Base-by-base conservation (phyloP, 345 rosid species). In the Eucalyptus albens region DNA sequence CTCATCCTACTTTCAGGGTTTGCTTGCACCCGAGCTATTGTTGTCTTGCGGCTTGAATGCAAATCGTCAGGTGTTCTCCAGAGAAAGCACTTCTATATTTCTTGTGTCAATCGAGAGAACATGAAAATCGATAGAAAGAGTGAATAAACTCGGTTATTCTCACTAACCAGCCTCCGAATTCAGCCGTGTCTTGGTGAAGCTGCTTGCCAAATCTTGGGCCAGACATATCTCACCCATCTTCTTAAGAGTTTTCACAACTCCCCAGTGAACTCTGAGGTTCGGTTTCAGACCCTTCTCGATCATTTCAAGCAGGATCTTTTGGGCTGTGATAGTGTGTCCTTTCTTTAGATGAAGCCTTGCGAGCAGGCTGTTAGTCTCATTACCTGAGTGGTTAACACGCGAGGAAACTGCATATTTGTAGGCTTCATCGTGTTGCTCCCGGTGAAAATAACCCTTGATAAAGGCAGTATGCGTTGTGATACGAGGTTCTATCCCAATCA, bases 261-360 rank as follows among this genome's bases (percentile, higher is more conserved):
- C 90, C 91, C 27, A 77, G 87, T 93, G 92, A 80, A 93, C 91
- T 3, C 87, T 31, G 87, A 86, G 81, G 44, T 91, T 50, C n/a
- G 96, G 96, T 89, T 91, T 91, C 33, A 95, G 90, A 86, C 95
- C 96, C 89, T 90, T 94, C 27, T 89, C 86, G 11, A 94, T 94
- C 96, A 95, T 93, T 89, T 93, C 93, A 37, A 87, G 92, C 50
- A 94, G 94, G 90, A 95, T 86, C 89, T 86, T 89, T 51, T 90
- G 90, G 27, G 95, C 93, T 47, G 81, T 40, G 19, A 91, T 90
- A 22, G 53, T 40, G 88, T 94, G 87, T 47, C 93, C 93, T 27
- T 86, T 88, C 87, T 90, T 92, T 65, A 86, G 90, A 90, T 93
- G 90, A 67, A 94, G 95, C 81, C 88, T 90, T 9, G 95, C 95